phyloP scores from a whole-genome alignment of 2,329 filamentous ascomycete species.

The Hortaea werneckii region DNA sequence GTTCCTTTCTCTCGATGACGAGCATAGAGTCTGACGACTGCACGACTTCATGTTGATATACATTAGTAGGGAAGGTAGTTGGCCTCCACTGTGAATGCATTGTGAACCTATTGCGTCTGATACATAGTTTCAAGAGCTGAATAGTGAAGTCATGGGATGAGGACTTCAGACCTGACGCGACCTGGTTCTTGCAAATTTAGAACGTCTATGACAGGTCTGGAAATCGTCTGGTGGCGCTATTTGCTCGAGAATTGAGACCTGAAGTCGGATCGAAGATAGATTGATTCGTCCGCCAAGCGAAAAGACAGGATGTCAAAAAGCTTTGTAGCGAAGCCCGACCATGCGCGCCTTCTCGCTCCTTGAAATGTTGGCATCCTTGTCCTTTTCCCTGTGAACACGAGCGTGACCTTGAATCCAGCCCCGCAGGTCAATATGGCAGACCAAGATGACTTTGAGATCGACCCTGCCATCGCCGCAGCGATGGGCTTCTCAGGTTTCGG shows the following conservation, averaged over 20 bases:
- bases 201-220: no score
- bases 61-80: no score
- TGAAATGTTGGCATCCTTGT: not conserved
- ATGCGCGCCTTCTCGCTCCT: not conserved
- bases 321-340: not conserved
- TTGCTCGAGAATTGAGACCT: not conserved
- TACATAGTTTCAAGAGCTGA: no score
- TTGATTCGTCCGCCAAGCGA: not conserved
- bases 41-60: no score
- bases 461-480: slow-evolving; percentile 51
- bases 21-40: no score
- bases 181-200: no score
- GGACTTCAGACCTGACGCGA: no score
- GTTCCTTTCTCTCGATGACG: no score
- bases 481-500: slow-evolving; percentile 71
- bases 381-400: not conserved
- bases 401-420: not conserved
- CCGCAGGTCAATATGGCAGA: slow-evolving; percentile 7
- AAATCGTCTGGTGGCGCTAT: no score
- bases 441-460: slow-evolving; percentile 30
- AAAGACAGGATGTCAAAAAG: not conserved
- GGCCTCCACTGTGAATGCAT: no score
- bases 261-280: not conserved
- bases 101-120: no score
- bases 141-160: no score